Base-by-base conservation (phyloP, 176 grass and related monocot genomes). In the Dendrocalamus sinicus region DNA sequence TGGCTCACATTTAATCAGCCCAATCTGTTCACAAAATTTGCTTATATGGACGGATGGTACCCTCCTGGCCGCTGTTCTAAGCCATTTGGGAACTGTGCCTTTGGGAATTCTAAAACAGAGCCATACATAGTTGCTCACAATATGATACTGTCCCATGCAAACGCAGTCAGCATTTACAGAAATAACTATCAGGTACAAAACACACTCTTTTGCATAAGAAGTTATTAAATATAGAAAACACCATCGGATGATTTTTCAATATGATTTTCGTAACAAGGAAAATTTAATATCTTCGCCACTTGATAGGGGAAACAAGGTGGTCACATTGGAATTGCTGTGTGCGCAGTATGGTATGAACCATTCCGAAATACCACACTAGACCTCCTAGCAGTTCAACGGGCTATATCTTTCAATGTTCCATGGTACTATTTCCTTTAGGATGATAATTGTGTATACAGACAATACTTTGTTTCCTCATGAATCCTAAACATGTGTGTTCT, bases 121-220 rank as follows among this genome's bases (percentile, higher is more conserved):
- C 95, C 95, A 67, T 95, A 98, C 85, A 54, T 86, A 82, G 91
- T 55, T 43, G 92, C 67, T 23, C 92, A 97, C 67, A 95, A 93
- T 77, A 88, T 93, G 23, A 90, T 97, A 77, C 50, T 97, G 50
- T 89, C 95, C 15, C 92, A 95, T 83, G 95, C 85, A 67, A 91
- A 75, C 41, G 64, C 81, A 39, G 85, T 91, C 23, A 79, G 91
- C 23, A 78, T 94, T 62, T 94, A 94, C 61, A 91, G 82, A 78
- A 90, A 80, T 2, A 80, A 70, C 19, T 89, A 89, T 40, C 67
- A 82, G 80, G 80, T 82, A 71, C 15, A 82, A 13, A 43, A 19
- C 40, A 58, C 22, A 81, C 37, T 59, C 5, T 68, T 22, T 81
- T 9, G 6, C 20, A 64, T 37, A n/a, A 1, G 37, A 9, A 53